Percentiles rank a stretch among this genome's conserved stretches.
These are phyloP conservation scores for Piromyces finnis DNA, from an alignment of 192 early-diverging fungal genomes.

Conservation along the genomic window DNA sequence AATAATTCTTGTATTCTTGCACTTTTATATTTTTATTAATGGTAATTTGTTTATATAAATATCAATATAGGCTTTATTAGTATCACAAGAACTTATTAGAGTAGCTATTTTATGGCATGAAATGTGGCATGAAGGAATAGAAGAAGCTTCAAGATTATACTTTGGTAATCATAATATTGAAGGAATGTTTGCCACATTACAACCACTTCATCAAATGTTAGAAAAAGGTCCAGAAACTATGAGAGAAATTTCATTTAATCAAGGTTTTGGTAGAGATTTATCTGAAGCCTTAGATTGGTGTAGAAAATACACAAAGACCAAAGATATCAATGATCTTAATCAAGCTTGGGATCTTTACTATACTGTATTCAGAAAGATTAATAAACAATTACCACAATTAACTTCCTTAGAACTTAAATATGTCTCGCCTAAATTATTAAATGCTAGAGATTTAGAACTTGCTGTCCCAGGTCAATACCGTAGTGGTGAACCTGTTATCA, in stretches of 20 bases:
- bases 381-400: conserved; percentile 60
- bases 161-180: conserved; percentile 60
- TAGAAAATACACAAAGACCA: conserved; percentile 40
- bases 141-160: conserved; percentile 66
- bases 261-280: conserved; percentile 71
- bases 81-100: conserved; percentile 92
- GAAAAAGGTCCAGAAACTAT: conserved; percentile 77
- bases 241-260: conserved; percentile 77
- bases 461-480: conserved; percentile 78
- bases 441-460: conserved; percentile 66
- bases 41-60: neutral
- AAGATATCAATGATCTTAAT: conserved; percentile 65
- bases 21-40: too few species aligned
- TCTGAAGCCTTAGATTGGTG: conserved; percentile 73
- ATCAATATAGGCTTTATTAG: conserved; percentile 51
- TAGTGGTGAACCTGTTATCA: conserved; percentile 67
- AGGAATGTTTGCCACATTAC: conserved; percentile 73
- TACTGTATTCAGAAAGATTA: conserved; percentile 61
- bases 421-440: conserved; percentile 70
- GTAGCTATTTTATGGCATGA: conserved; percentile 91
- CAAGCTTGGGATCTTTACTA: conserved; percentile 91
- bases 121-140: conserved; percentile 90
- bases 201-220: conserved; percentile 71
- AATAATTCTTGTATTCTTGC: too few species aligned
- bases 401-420: conserved; percentile 74